phyloP scores from a whole-genome alignment of 148 eudicot genomes.

The Silene conica region DNA sequence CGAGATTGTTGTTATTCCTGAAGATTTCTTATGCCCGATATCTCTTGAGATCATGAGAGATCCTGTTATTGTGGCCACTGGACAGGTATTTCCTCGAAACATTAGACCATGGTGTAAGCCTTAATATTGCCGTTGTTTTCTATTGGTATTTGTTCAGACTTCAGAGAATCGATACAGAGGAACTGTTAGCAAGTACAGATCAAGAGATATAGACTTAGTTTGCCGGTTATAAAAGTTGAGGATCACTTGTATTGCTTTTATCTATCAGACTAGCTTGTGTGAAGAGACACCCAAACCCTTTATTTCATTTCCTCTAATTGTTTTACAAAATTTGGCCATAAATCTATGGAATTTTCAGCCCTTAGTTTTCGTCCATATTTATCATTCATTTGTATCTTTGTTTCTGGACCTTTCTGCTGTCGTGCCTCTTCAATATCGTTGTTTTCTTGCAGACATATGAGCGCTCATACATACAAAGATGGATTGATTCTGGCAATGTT shows the following conservation, averaged over 20 bases:
- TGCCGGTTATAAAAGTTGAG: too few species aligned
- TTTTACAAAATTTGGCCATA: not conserved
- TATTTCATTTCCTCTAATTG: not conserved
- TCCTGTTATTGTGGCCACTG: constrained; percentile 86
- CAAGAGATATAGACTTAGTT: too few species aligned
- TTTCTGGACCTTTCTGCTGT: not conserved
- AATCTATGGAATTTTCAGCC: not conserved
- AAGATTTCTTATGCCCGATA: constrained; percentile 80
- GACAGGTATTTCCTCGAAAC: constrained; percentile 53
- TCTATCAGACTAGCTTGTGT: too few species aligned
- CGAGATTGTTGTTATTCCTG: constrained; percentile 60
- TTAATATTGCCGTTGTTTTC: not conserved
- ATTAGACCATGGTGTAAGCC: not conserved
- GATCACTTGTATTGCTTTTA: too few species aligned
- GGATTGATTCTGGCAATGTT: constrained; percentile 88
- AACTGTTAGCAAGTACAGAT: too few species aligned
- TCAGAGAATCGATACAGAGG: too few species aligned
- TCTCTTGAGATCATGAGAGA: constrained; percentile 95
- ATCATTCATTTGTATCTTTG: not conserved
- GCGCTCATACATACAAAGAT: constrained; percentile 87
- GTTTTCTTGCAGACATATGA: constrained; percentile 66
- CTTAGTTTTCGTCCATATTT: not conserved
- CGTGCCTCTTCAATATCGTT: not conserved
- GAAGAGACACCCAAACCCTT: too few species aligned
- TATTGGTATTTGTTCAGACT: not conserved